Base-by-base conservation (phyloP, 306 rosid genomes). In the Citrullus amarus region DNA sequence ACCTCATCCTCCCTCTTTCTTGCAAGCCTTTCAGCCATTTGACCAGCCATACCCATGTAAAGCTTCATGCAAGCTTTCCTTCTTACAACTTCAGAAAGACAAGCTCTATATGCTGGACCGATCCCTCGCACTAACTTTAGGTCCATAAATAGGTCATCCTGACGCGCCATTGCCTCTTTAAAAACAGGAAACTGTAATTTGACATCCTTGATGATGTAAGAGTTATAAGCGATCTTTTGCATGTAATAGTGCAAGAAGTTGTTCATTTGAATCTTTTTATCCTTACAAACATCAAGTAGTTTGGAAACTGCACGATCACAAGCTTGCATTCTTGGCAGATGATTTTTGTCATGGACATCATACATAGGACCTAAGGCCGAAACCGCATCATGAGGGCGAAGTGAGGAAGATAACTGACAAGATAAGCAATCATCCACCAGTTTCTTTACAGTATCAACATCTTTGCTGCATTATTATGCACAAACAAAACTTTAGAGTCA, bases 31-130 rank as follows among this genome's bases (percentile, higher is more conserved):
- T 96, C 99, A 83, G 99, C 98, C 86, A 96, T 62, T 81, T 90
- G 97, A 59, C 99, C 99, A n/a, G 99, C 99, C 99, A 92, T 86
- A 74, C 99, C 99, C 99, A 96, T 92, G 90, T 92, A 91, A 72
- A 96, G 91, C 90, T 92, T 96, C 89, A 91, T 86, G 69, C 90
- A 85, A 79, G 99, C 97, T 85, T 92, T 92, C 83, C 99, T 88
- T 86, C 99, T 91, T 76, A 96, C 99, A 36, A 90, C 85, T 88
- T 96, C 99, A 9, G 99, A 96, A 74, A 96, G 90, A 86, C 99
- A 96, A 79, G 97, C 96, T 84, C 99, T 90, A 83, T 92, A 96
- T 22, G 98, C 90, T 39, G 99, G 90, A 72, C 91, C 97, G 54
- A 96, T 83, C 62, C 97, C 91, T 20, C 83, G 97, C 69, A 96